Evolutionary conservation across 2,329 filamentous ascomycete species (phyloP), one percentile per base, ranked within the genome.

Genomic region (Rhynchosporium agropyri): DNA sequence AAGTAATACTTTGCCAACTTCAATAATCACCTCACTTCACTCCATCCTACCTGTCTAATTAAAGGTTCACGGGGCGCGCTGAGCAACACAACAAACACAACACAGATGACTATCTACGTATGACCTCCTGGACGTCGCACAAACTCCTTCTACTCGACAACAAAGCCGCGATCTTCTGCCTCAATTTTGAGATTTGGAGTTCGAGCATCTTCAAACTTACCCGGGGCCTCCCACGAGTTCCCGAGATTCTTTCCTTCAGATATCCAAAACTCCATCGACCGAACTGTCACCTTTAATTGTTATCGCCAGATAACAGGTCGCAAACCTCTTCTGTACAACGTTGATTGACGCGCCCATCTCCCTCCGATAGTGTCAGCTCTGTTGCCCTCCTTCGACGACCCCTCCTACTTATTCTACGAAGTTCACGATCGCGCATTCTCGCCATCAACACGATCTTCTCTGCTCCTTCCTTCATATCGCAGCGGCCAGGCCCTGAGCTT

Each of bases 371-470:
- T 45, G 51, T 48, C 56, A 58, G 55, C 33, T 33, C 42, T 53
- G 13, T 51, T 50, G 57, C 29, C 29, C 56, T 43, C 29, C 45
- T 45, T 15, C 58, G 53, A 49, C 56, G 29, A 53, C 61, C 50
- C 61, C 63, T 63, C 63, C 29, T 46, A 28, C 31, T 40, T 40
- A 40, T 56, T n/a, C 50, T n/a, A 60, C 66, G 43, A 63, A 67
- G 62, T 66, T 57, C 64, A 69, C 69, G 67, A 66, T 69, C 63
- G 67, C 67, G 68, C 67, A 65, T 69, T 68, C 70, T 63, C 61
- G 20, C 56, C 46, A 33, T 50, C 60, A 45, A 40, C 40, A 12
- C 48, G 43, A 48, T 31, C 61, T 59, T 43, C 51, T 43, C 56
- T 58, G 48, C 59, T 46, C 50, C 61, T 38, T 53, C 33, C 60